phyloP scores from a whole-genome alignment of 2,329 filamentous ascomycete species.

The Drechslerella coelobrocha region DNA sequence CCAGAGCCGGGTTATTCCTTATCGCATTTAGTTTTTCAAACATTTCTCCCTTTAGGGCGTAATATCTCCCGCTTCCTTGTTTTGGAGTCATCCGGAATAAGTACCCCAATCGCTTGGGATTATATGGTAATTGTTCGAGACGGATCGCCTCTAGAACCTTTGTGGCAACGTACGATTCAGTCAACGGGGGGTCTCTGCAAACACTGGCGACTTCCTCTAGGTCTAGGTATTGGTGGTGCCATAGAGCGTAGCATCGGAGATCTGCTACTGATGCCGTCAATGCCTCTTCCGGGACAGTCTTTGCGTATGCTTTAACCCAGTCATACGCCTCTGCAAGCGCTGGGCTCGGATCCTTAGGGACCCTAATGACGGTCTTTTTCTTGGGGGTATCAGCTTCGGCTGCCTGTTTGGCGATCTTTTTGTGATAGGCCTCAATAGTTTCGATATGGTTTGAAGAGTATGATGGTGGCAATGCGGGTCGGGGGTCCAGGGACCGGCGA shows the following conservation, averaged over 20 bases:
- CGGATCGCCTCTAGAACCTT: constrained; percentile 68
- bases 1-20: neutral
- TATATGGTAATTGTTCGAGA: constrained; percentile 58
- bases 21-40: neutral
- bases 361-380: constrained; percentile 29
- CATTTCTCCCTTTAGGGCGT: constrained; percentile 9
- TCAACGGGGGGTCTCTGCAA: constrained; percentile 68
- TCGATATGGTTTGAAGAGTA: constrained; percentile 67
- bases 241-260: constrained; percentile 70
- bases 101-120: constrained; percentile 33
- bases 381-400: constrained; percentile 35
- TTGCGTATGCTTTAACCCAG: constrained; percentile 51
- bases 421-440: constrained; percentile 54
- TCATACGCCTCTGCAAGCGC: constrained; percentile 53
- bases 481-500: constrained; percentile 70
- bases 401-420: constrained; percentile 56
- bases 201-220: constrained; percentile 64
- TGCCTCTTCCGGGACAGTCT: constrained; percentile 48
- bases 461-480: constrained; percentile 74
- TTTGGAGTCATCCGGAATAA: constrained; percentile 26
- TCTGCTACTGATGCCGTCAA: constrained; percentile 53
- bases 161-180: constrained; percentile 64
- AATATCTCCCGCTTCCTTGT: constrained; percentile 16
- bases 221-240: constrained; percentile 65
- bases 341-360: constrained; percentile 42